Percentiles rank a stretch among this genome's conserved stretches.
These are phyloP conservation scores for Botrytis medusae DNA, from an alignment of 2,329 filamentous ascomycete species.

Conservation along the genomic window DNA sequence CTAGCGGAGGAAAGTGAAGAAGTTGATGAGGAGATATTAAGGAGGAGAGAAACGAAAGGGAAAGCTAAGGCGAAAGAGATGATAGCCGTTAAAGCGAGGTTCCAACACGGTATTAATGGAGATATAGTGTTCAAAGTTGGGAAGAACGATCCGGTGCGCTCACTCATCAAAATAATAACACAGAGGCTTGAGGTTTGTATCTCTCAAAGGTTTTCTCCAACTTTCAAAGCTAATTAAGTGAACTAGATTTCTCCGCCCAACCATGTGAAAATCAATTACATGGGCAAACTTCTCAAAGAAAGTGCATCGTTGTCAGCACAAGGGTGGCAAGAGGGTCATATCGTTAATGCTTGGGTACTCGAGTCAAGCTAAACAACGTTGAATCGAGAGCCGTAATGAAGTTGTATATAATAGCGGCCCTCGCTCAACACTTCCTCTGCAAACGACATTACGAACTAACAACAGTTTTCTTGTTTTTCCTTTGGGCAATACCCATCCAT, in stretches of 20 bases:
- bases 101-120: conserved; percentile 50
- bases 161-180: conserved; percentile 61
- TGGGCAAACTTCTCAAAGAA: conserved; percentile 78
- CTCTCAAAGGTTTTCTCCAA: not conserved
- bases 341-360: conserved; percentile 62
- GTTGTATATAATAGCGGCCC: conserved; percentile 10
- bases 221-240: conserved; percentile 14
- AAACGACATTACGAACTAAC: conserved; percentile 5
- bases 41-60: conserved; percentile 50
- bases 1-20: conserved; percentile 31
- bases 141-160: conserved; percentile 63
- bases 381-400: not conserved
- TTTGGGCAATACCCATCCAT: conserved; percentile 13
- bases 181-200: conserved; percentile 62
- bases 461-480: not conserved
- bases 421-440: not conserved
- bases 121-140: conserved; percentile 60
- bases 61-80: conserved; percentile 36
- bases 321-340: conserved; percentile 72
- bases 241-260: conserved; percentile 54
- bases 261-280: conserved; percentile 71
- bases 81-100: conserved; percentile 32
- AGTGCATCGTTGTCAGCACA: conserved; percentile 63
- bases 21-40: conserved; percentile 45
- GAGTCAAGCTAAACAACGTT: not conserved